Base-by-base conservation (phyloP, 2,329 filamentous ascomycete species). In the Neofusicoccum sp. region DNA sequence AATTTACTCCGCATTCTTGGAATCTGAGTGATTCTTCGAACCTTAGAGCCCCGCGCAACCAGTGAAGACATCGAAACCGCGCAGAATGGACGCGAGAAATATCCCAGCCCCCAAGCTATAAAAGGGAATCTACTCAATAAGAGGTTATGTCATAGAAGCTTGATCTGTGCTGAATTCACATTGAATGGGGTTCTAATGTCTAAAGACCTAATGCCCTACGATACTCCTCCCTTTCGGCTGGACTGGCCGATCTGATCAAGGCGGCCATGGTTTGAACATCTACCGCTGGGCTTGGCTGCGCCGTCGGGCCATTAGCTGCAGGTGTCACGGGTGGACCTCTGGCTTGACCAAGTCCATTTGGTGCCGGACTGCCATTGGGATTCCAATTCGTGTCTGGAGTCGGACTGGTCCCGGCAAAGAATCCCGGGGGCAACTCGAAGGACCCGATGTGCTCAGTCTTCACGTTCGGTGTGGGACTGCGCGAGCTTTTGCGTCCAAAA, bases 371-470 rank as follows among this genome's bases (percentile, higher is more conserved):
- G 44, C 14, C 44, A 16, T 4, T 29, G 16, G 4, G 22, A 36
- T 50, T 50, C 48, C 31, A 50, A 50, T 1, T 37, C 48, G 4
- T 9, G 7, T 36, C 48, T 12, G 48, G 48, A 9, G 48, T 9
- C 12, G 48, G 31, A 11, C 48, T 50, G 31, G 48, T 50, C 31
- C 48, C 3, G 31, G 31, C 2, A 36, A 36, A 50, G 33, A 50
- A 36, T 16, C 48, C 48, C 9, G 48, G 48, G 9, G 31, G 31
- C 7, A 50, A 33, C 48, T 50, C 31, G 31, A 36, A 50, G n/a
- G 48, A 50, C 48, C 6, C 48, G n/a, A 50, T 50, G n/a, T 50
- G 48, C 31, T 50, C 48, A 7, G 48, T 50, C 33, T 50, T 50
- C 29, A 50, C 31, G n/a, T 50, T 50, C 6, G 48, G 48, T 28